phyloP scores from a whole-genome alignment of 2,329 filamentous ascomycete genomes.

The Aspergillus calidoustus region DNA sequence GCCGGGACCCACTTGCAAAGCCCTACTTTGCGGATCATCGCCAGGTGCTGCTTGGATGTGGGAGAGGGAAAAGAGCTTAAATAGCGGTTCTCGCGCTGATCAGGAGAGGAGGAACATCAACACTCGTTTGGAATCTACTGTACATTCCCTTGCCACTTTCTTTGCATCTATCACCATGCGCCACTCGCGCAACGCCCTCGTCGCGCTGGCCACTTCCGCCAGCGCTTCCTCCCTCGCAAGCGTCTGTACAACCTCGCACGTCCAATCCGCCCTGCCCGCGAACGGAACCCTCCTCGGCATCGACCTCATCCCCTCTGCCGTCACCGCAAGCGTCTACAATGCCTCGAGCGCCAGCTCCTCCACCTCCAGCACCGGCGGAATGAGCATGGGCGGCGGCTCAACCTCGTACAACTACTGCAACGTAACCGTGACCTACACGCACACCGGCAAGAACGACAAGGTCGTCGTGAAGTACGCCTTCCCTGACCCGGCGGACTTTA shows the following conservation, averaged over 20 bases:
- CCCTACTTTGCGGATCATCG: background rate
- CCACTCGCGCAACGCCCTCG: constrained; percentile 13
- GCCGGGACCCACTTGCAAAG: background rate
- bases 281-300: constrained; percentile 50
- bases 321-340: constrained; percentile 49
- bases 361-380: constrained; percentile 11
- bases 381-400: constrained; percentile 22
- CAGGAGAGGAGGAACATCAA: background rate
- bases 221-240: constrained; percentile 36
- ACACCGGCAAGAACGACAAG: constrained; percentile 46
- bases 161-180: constrained; percentile 1
- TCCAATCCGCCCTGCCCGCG: constrained; percentile 48
- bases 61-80: background rate
- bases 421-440: constrained; percentile 49
- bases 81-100: background rate
- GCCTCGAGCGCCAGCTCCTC: constrained; percentile 19
- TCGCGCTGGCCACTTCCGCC: constrained; percentile 16
- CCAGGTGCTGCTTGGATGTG: too few species aligned
- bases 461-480: constrained; percentile 45
- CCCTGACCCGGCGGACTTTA: constrained; percentile 42
- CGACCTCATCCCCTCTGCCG: constrained; percentile 46
- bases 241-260: constrained; percentile 49
- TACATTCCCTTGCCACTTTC: background rate
- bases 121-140: background rate
- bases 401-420: constrained; percentile 42